These are phyloP conservation scores for Colletotrichum lindemuthianum DNA, from an alignment of 2,329 filamentous ascomycete genomes.

Conservation along the genomic window DNA sequence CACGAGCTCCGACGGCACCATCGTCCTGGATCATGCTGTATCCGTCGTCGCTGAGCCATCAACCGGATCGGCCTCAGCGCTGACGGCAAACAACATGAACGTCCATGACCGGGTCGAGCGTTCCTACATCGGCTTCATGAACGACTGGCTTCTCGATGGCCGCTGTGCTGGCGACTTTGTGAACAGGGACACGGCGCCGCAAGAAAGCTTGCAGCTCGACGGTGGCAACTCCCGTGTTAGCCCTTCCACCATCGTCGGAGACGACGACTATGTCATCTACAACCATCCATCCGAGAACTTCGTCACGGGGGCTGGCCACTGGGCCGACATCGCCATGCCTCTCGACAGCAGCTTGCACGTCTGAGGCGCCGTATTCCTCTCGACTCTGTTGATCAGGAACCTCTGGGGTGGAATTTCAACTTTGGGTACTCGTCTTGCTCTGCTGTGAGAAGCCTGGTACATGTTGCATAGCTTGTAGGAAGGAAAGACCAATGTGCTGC, in stretches of 20 bases:
- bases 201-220: conserved; percentile 28
- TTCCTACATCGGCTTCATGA: conserved; percentile 4
- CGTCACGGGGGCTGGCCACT: conserved; percentile 22
- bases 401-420: too few relatives aligned
- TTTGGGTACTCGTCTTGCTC: too few relatives aligned
- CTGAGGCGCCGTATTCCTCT: not conserved
- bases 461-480: too few relatives aligned
- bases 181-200: conserved; percentile 25
- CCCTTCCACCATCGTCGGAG: conserved; percentile 6
- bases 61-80: not conserved
- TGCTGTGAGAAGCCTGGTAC: too few relatives aligned
- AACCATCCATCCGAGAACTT: conserved; percentile 28
- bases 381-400: too few relatives aligned
- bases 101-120: conserved; percentile 16
- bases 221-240: conserved; percentile 13
- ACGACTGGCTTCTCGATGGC: conserved; percentile 26
- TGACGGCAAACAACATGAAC: conserved; percentile 24
- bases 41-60: not conserved
- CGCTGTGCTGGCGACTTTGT: conserved; percentile 22
- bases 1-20: conserved; percentile 21
- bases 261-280: conserved; percentile 21
- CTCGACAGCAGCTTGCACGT: conserved; percentile 1
- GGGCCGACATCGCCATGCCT: conserved; percentile 20
- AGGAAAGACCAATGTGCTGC: too few relatives aligned
- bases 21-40: not conserved